phyloP scores from a whole-genome alignment of 306 rosid species.

The Lathyrus sativus region DNA sequence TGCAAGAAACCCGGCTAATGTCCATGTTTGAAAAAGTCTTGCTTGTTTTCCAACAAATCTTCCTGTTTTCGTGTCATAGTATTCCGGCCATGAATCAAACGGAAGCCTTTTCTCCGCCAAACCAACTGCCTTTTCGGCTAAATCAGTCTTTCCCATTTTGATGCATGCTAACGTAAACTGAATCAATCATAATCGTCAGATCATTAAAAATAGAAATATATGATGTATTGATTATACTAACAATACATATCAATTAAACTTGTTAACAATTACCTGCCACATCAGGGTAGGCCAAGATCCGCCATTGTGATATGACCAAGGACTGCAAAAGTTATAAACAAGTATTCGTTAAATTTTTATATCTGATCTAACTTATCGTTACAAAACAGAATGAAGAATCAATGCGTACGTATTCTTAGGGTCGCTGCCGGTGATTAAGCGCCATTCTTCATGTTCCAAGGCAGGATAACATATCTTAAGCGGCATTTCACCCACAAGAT shows the following conservation, averaged over 20 bases:
- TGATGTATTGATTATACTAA: background rate
- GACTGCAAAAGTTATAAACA: slow-evolving; percentile 50
- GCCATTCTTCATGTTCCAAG: slow-evolving; percentile 91
- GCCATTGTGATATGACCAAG: slow-evolving; percentile 98
- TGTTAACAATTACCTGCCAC: slow-evolving; percentile 71
- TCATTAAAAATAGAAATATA: background rate
- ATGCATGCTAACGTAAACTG: slow-evolving; percentile 97
- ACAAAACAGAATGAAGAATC: slow-evolving; percentile 33
- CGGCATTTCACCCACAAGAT: slow-evolving; percentile 88
- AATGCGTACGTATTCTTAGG: slow-evolving; percentile 89
- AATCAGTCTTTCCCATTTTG: slow-evolving; percentile 77
- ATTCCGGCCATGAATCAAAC: slow-evolving; percentile 86
- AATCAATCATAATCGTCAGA: background rate
- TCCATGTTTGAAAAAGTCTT: slow-evolving; percentile 85
- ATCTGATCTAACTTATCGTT: background rate
- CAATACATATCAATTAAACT: background rate
- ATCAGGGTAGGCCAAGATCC: slow-evolving; percentile 99
- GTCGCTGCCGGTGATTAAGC: slow-evolving; percentile 87
- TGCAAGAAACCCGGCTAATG: slow-evolving; percentile 84
- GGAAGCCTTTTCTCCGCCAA: slow-evolving; percentile 81
- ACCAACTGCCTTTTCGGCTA: slow-evolving; percentile 74
- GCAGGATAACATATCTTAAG: slow-evolving; percentile 93
- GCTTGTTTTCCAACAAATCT: slow-evolving; percentile 91
- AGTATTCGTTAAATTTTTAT: background rate
- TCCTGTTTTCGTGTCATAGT: slow-evolving; percentile 84